Base-by-base conservation (phyloP, 768 basidiomycete genomes). In the Termitomyces eurrhizus region DNA sequence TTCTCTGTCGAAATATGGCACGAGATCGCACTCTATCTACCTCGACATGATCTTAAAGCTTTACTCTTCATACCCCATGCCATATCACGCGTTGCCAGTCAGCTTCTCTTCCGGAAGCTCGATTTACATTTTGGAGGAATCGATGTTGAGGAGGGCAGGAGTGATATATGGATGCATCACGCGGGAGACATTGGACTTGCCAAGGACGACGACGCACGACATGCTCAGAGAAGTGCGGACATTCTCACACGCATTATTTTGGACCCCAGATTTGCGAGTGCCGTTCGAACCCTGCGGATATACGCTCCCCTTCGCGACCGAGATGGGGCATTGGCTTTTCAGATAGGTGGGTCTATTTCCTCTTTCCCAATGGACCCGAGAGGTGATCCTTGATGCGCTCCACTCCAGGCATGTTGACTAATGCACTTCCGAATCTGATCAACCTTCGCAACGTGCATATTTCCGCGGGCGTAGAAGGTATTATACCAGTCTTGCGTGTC, bases 1-100 rank as follows among this genome's bases (percentile, higher is more conserved):
- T 83, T 90, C 65, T 88, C 88, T 4, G 76, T 77, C 7, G 89
- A 90, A 72, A 83, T 90, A 55, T 90, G 89, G 89, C 77, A 84
- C 39, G 83, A 89, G 13, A 52, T 52, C 35, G 51, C 35, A 21
- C 35, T 52, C 35, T 52, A 52, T 21, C 51, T 52, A 6, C 84
- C 87, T 0, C 78, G 82, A 21, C 80, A 80, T 11, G 51, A 90
- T 68, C 81, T 90, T 54, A 86, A 83, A 66, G 79, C 84, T 0
- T 74, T 89, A 0, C 75, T 90, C 1, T 80, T 82, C 54, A 80
- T 90, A 4, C 87, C 88, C 0, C 86, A 89, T 63, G 79, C 78
- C 18, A 75, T 89, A 39, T 89, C 88, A 2, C 82, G 84, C 42
- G 83, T 90, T 52, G 87, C 89, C 3, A 83, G 85, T 62, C 85